phyloP scores from a whole-genome alignment of 2,329 filamentous ascomycete species.

The Zalaria obscura region DNA sequence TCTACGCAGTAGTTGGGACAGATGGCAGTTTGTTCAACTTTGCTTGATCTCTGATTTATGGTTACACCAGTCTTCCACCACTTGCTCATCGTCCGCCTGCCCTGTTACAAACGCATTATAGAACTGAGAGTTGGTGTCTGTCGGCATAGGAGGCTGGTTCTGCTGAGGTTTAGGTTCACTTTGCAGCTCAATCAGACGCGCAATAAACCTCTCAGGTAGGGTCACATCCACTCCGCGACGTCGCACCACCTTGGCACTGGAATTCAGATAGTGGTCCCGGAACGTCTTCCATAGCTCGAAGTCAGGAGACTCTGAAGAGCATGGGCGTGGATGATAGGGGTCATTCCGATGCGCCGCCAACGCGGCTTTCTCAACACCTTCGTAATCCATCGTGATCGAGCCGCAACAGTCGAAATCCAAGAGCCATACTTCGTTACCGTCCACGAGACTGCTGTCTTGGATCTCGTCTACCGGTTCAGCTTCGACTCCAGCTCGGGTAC shows the following conservation, averaged over 20 bases:
- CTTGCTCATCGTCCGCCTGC: too few species aligned
- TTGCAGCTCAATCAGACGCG: neutral
- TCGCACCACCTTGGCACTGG: constrained; percentile 3
- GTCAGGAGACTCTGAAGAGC: constrained; percentile 2
- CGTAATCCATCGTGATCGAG: constrained; percentile 29
- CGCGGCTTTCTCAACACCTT: constrained; percentile 28
- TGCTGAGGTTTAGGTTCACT: neutral
- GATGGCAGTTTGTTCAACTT: too few species aligned
- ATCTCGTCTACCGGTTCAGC: neutral
- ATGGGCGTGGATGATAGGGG: constrained; percentile 35
- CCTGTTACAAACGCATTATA: too few species aligned
- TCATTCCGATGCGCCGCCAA: constrained; percentile 35
- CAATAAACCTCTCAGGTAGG: neutral
- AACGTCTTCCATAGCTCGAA: constrained; percentile 7
- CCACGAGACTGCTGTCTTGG: neutral
- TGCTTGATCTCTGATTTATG: too few species aligned
- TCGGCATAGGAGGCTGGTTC: too few species aligned
- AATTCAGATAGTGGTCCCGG: constrained; percentile 2
- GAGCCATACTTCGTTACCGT: constrained; percentile 12
- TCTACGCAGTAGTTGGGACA: neutral
- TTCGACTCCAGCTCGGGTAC: neutral
- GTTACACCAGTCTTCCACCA: too few species aligned
- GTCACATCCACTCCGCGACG: neutral
- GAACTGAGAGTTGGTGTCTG: too few species aligned
- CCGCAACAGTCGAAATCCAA: constrained; percentile 49